A percentile compares a stretch with the other conserved stretches of the same genome.
Evolutionary conservation across 371 early-diverging fungal genomes (phyloP).

Genomic region (Chytridiales sp.): DNA sequence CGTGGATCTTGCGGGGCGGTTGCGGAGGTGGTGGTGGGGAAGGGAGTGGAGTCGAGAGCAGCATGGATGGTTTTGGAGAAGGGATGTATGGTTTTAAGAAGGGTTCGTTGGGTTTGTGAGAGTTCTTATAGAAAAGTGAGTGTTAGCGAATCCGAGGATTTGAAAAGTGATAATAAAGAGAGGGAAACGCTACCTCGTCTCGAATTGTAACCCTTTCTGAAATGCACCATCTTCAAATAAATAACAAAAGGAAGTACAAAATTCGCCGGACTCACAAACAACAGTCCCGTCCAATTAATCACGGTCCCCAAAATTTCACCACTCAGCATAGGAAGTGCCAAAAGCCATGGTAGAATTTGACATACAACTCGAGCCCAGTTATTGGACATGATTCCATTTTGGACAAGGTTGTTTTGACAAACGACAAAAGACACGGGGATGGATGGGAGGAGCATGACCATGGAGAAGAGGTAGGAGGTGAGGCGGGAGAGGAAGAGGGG

Average conservation of each 20-base stretch:
- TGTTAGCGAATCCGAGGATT: background rate
- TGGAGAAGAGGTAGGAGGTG: constrained; percentile 67
- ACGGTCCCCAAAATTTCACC: constrained; percentile 44
- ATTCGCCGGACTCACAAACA: constrained; percentile 60
- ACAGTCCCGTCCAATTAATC: constrained; percentile 55
- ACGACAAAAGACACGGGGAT: constrained; percentile 78
- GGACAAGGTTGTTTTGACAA: constrained; percentile 65
- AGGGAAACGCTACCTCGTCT: constrained; percentile 28
- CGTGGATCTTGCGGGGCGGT: no score
- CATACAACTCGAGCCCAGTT: constrained; percentile 53
- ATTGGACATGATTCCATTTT: constrained; percentile 35
- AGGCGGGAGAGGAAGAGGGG: constrained; percentile 49
- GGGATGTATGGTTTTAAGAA: constrained; percentile 24
- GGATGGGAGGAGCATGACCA: constrained; percentile 70
- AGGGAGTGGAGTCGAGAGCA: no score
- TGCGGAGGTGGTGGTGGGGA: no score
- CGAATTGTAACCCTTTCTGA: constrained; percentile 43
- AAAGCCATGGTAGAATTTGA: constrained; percentile 67
- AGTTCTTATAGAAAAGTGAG: background rate
- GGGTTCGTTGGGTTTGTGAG: constrained; percentile 10
- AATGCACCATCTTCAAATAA: constrained; percentile 53
- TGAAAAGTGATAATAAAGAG: background rate
- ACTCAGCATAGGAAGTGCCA: constrained; percentile 58
- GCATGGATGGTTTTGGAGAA: constrained; percentile 19
- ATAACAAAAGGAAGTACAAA: constrained; percentile 74